phyloP scores from a whole-genome alignment of 371 early-diverging fungal species.

The Mortierella sp. region DNA sequence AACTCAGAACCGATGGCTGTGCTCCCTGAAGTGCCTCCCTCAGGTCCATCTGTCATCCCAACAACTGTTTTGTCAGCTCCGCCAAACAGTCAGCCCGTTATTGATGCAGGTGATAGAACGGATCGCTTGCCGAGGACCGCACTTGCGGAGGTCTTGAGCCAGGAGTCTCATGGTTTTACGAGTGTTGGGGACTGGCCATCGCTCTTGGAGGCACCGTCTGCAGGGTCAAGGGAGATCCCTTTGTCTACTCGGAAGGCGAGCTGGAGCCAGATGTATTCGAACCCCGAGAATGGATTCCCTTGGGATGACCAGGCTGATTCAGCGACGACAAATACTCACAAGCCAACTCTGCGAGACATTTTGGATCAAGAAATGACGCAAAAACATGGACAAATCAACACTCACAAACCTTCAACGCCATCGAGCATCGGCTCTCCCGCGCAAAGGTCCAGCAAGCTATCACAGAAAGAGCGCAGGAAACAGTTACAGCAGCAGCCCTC shows the following conservation, averaged over 20 bases:
- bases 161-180: background rate
- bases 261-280: conserved; percentile 31
- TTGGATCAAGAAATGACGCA: conserved; percentile 44
- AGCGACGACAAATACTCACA: conserved; percentile 9
- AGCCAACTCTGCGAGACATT: conserved; percentile 62
- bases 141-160: background rate
- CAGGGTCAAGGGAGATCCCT: conserved; percentile 12
- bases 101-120: background rate
- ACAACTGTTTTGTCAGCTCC: background rate
- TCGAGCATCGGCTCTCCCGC: background rate
- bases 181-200: conserved; percentile 19
- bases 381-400: background rate
- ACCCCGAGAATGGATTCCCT: background rate
- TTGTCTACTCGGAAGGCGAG: conserved; percentile 23
- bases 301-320: background rate
- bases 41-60: background rate
- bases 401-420: background rate
- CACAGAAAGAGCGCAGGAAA: conserved; percentile 55
- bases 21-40: background rate
- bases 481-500: conserved; percentile 20
- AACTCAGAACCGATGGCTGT: background rate
- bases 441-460: conserved; percentile 33
- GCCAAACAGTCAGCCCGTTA: background rate
- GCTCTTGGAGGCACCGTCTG: conserved; percentile 7
- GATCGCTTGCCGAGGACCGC: background rate